phyloP scores from a whole-genome alignment of 306 rosid genomes.

The Myrica gale region DNA sequence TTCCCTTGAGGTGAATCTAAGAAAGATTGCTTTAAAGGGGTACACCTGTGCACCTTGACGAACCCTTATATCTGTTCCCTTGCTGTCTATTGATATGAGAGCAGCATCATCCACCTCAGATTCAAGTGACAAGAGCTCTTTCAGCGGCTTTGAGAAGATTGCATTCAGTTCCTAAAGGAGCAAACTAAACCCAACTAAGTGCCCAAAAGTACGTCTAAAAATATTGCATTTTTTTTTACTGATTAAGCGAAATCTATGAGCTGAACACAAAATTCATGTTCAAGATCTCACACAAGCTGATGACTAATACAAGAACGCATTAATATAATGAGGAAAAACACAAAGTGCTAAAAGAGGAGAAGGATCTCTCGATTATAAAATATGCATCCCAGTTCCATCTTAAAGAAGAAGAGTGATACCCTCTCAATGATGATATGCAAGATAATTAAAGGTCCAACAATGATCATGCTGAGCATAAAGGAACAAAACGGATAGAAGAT shows the following conservation, averaged over 20 bases:
- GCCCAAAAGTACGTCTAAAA: neutral
- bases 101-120: slow-evolving; percentile 94
- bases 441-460: neutral
- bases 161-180: slow-evolving; percentile 79
- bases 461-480: neutral
- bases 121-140: slow-evolving; percentile 79
- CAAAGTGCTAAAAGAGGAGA: neutral
- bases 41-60: slow-evolving; percentile 99
- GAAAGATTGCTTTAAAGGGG: neutral
- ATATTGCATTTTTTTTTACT: neutral
- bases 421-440: neutral
- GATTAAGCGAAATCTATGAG: neutral
- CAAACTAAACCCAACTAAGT: slow-evolving; percentile 21
- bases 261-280: neutral
- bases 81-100: slow-evolving; percentile 96
- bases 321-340: neutral
- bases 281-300: neutral
- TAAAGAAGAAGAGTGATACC: neutral
- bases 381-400: neutral
- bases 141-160: slow-evolving; percentile 88
- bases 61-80: slow-evolving; percentile 90
- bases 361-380: neutral
- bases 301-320: neutral
- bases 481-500: neutral
- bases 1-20: neutral